A percentile compares a stretch with the other conserved stretches of the same genome.
phyloP scores from a whole-genome alignment of 192 early-diverging fungal genomes.

The Coemansia sp. region DNA sequence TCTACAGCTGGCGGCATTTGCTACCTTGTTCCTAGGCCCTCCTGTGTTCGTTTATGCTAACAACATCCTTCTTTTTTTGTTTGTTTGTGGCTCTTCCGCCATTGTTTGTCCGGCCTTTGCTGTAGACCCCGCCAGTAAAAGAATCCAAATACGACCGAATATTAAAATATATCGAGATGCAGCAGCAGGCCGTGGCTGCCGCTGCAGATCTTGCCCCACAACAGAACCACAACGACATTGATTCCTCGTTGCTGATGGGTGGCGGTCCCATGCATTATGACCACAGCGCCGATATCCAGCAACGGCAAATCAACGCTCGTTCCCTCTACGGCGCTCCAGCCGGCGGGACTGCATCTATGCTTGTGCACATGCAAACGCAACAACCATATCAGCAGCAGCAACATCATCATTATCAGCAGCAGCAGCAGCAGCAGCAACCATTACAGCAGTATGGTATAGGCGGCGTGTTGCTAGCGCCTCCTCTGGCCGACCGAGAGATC shows the following conservation, averaged over 20 bases:
- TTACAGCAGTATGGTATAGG: neutral
- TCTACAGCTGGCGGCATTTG: neutral
- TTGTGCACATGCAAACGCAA: neutral
- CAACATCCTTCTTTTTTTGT: neutral
- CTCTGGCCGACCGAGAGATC: constrained; percentile 6
- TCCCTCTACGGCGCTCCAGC: neutral
- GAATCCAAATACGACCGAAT: constrained; percentile 59
- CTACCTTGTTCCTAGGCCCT: neutral
- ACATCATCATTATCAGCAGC: too few species aligned
- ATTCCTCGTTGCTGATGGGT: constrained; percentile 43
- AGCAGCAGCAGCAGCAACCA: constrained; percentile 13
- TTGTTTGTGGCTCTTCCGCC: neutral
- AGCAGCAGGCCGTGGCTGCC: constrained; percentile 51
- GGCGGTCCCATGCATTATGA: constrained; percentile 32
- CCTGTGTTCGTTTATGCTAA: neutral
- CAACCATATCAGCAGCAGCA: too few species aligned
- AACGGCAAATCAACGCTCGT: neutral
- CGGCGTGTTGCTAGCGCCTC: neutral
- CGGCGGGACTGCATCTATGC: neutral
- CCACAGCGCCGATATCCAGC: constrained; percentile 19
- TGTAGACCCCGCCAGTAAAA: constrained; percentile 55
- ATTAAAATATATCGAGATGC: constrained; percentile 49
- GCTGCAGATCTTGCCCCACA: constrained; percentile 26
- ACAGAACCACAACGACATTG: constrained; percentile 33
- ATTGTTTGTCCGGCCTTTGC: neutral